These are phyloP conservation scores for Atalantia buxifolia DNA, from an alignment of 345 rosid species.

Conservation along the genomic window DNA sequence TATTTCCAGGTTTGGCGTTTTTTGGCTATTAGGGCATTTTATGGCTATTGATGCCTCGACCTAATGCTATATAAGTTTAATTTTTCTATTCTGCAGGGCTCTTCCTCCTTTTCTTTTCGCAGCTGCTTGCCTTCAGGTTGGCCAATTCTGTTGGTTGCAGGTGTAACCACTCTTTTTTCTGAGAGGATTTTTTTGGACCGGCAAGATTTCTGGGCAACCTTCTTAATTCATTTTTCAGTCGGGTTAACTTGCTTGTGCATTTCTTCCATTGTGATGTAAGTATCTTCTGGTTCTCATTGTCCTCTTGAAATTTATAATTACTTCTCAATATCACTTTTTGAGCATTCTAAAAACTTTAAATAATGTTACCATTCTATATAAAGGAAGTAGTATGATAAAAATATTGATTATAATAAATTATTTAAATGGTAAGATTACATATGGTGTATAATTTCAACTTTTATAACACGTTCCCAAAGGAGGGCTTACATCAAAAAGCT, in stretches of 20 bases:
- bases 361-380: neutral
- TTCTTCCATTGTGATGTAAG: conserved; percentile 62
- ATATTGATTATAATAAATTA: neutral
- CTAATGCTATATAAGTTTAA: conserved; percentile 1
- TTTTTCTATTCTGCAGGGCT: conserved; percentile 34
- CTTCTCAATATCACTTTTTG: neutral
- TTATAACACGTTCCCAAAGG: no score
- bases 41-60: neutral
- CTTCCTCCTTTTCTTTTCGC: conserved; percentile 57
- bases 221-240: conserved; percentile 41
- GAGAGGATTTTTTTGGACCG: conserved; percentile 50
- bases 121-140: conserved; percentile 78
- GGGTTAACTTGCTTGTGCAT: conserved; percentile 51
- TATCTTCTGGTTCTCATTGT: conserved; percentile 12
- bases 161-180: conserved; percentile 50
- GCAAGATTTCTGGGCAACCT: conserved; percentile 56
- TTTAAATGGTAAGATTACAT: neutral
- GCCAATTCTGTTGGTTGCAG: conserved; percentile 51
- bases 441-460: neutral
- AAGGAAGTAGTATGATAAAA: neutral
- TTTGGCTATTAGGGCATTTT: conserved; percentile 6
- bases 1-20: conserved; percentile 65
- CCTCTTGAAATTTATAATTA: neutral
- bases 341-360: neutral
- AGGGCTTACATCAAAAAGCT: neutral